A percentile compares a stretch with the other conserved stretches of the same genome.
Conservation (phyloP, 2,329 filamentous ascomycete genomes). For the Colletotrichum scovillei region DNA sequence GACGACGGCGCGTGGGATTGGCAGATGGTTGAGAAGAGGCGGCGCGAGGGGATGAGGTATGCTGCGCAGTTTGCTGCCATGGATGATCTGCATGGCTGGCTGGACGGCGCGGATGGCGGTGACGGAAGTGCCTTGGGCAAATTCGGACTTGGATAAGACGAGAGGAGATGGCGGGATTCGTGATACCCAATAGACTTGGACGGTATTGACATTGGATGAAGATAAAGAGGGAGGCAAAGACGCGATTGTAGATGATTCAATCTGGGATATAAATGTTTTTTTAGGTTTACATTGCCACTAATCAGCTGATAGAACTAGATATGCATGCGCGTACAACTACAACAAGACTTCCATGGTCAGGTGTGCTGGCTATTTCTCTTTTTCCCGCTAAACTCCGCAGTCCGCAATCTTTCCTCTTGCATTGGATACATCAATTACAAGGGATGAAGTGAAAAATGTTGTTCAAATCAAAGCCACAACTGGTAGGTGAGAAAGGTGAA, state of each 20-base stretch:
- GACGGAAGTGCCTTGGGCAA: slow-evolving; percentile 61
- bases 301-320: neutral
- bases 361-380: neutral
- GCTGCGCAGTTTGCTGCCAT: slow-evolving; percentile 67
- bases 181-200: slow-evolving; percentile 31
- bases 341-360: neutral
- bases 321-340: neutral
- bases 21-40: slow-evolving; percentile 65
- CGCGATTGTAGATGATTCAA: neutral
- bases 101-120: slow-evolving; percentile 64
- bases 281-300: neutral
- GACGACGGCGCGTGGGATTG: slow-evolving; percentile 65
- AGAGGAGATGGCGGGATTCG: neutral
- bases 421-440: neutral
- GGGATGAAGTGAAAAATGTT: neutral
- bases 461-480: neutral
- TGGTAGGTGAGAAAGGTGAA: too few relatives aligned
- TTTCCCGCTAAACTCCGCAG: slow-evolving; percentile 10
- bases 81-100: slow-evolving; percentile 63
- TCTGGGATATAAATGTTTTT: neutral
- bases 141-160: slow-evolving; percentile 54
- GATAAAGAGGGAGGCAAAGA: neutral
- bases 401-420: neutral
- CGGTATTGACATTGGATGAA: neutral
- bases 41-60: slow-evolving; percentile 65